phyloP scores from a whole-genome alignment of 495 filamentous ascomycete species.

The Neurospora hispaniola region DNA sequence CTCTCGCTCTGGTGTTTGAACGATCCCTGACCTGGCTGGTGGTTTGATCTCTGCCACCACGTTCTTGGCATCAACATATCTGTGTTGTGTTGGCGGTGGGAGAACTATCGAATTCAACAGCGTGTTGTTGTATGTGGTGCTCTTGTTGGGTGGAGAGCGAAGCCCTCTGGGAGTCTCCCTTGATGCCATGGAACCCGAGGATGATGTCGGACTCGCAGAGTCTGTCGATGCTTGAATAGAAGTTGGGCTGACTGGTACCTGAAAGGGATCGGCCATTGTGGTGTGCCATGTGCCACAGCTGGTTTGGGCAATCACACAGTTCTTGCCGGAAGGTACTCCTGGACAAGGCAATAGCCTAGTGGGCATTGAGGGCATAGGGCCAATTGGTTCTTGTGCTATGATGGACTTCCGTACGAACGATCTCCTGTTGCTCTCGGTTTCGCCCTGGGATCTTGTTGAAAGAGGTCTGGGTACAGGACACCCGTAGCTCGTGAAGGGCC shows the following conservation, averaged over 20 bases:
- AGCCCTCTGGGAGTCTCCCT: background rate
- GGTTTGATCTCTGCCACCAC: background rate
- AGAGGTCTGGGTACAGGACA: background rate
- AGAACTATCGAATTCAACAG: constrained; percentile 2
- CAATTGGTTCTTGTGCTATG: background rate
- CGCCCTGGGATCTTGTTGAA: background rate
- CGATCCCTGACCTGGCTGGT: background rate
- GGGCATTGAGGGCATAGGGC: background rate
- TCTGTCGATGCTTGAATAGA: background rate
- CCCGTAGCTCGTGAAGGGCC: background rate
- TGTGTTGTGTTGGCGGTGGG: constrained; percentile 1
- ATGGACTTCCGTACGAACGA: background rate
- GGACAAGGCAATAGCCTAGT: constrained; percentile 8
- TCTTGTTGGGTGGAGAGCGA: background rate
- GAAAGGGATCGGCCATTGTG: background rate
- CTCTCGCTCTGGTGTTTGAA: background rate
- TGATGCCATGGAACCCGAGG: background rate
- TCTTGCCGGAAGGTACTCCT: background rate
- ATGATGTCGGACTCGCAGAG: background rate
- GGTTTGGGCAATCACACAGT: background rate
- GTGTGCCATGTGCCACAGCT: background rate
- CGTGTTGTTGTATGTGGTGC: background rate
- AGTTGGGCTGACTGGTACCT: constrained; percentile 3
- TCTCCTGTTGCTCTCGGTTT: background rate
- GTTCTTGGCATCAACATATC: background rate